Conservation (phyloP, 75 land plant genomes). For the Adiantum capillusveneris region DNA sequence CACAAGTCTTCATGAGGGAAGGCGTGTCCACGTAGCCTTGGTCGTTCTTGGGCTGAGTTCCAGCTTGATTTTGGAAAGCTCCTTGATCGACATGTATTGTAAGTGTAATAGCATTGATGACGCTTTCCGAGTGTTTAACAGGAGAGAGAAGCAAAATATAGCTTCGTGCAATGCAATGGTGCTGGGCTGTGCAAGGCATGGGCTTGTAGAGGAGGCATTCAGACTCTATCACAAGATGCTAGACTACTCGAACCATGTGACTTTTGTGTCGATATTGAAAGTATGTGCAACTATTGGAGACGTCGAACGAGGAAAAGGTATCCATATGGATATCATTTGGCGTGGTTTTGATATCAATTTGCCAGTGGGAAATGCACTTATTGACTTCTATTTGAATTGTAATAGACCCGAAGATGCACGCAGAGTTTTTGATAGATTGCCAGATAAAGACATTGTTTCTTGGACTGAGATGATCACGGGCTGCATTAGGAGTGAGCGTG, state of each 20-base stretch:
- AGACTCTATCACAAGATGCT: conserved; percentile 6
- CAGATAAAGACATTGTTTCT: conserved; percentile 32
- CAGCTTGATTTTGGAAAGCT: neutral
- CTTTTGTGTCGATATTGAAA: conserved; percentile 24
- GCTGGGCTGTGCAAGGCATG: conserved; percentile 11
- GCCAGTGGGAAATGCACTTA: conserved; percentile 13
- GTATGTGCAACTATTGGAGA: conserved; percentile 14
- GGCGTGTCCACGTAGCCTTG: neutral
- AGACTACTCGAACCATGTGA: conserved; percentile 13
- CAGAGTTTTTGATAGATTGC: conserved; percentile 30
- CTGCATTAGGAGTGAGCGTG: conserved; percentile 23
- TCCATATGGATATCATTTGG: conserved; percentile 18
- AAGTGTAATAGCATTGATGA: conserved; percentile 10
- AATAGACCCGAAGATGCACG: conserved; percentile 30
- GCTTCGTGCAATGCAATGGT: conserved; percentile 17
- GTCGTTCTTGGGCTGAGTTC: neutral
- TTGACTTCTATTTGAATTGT: conserved; percentile 18
- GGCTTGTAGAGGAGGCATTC: conserved; percentile 9
- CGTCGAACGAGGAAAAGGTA: conserved; percentile 14
- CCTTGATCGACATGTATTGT: conserved; percentile 13
- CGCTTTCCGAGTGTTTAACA: conserved; percentile 7
- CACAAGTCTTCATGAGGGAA: neutral
- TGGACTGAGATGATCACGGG: conserved; percentile 48
- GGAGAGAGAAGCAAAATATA: conserved; percentile 2
- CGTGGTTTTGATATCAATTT: conserved; percentile 25